phyloP scores from a whole-genome alignment of 2,329 filamentous ascomycete species.

The Aureobasidium mangrovei region DNA sequence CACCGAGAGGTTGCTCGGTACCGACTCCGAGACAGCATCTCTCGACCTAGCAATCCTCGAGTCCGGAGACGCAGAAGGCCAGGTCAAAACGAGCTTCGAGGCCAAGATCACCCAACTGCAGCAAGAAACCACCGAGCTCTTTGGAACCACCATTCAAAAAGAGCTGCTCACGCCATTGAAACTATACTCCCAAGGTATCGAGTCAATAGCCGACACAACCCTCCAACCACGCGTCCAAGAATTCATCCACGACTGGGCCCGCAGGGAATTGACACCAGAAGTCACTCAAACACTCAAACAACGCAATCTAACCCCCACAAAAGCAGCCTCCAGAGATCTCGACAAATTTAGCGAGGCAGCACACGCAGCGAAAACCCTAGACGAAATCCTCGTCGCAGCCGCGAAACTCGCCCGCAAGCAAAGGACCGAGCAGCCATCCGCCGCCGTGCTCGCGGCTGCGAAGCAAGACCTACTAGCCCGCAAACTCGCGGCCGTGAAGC shows the following conservation, averaged over 20 bases:
- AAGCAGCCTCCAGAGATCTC: constrained; percentile 19
- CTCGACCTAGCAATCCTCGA: not conserved
- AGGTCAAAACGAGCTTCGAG: not conserved
- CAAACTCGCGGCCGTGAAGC: constrained; percentile 21
- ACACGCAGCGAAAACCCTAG: constrained; percentile 18
- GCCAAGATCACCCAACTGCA: not conserved
- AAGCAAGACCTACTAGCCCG: constrained; percentile 20
- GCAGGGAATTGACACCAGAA: constrained; percentile 20
- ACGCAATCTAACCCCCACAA: constrained; percentile 19
- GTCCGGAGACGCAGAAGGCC: not conserved
- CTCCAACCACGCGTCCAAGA: constrained; percentile 18
- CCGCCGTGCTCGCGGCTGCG: constrained; percentile 13
- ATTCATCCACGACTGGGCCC: constrained; percentile 21
- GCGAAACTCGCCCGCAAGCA: constrained; percentile 23
- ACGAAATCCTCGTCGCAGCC: constrained; percentile 20
- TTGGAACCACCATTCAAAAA: constrained; percentile 14
- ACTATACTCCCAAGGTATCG: constrained; percentile 23
- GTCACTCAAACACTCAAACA: constrained; percentile 15
- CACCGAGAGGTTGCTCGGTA: not conserved
- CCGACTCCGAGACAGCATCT: not conserved
- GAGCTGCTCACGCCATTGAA: constrained; percentile 21
- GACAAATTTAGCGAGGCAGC: constrained; percentile 23
- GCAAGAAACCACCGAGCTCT: not conserved
- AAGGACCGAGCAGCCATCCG: constrained; percentile 19
- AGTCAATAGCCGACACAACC: constrained; percentile 20